Evolutionary conservation across 768 basidiomycete species (phyloP), one percentile per base, ranked within the genome.

Genomic region (Russula foetens): DNA sequence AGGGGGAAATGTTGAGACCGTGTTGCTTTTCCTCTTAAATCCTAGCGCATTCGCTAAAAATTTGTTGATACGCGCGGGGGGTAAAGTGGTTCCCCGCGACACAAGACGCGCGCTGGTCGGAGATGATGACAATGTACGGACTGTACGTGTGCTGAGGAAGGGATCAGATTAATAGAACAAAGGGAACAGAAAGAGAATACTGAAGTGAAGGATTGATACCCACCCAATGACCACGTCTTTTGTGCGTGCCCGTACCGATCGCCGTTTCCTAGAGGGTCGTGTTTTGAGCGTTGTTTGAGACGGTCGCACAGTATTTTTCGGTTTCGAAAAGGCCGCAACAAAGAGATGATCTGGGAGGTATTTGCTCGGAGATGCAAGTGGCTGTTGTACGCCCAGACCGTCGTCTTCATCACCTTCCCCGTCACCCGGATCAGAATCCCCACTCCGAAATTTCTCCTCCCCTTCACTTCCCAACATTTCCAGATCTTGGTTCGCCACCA

Each of bases 291-390:
- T 45, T 45, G 45, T n/a, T 43, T 15, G 52, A 31, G 56, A 44
- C 2, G 28, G 24, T 38, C 45, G 51, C 14, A 46, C 31, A n/a
- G 28, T n/a, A n/a, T 56, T 58, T 17, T 44, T 17, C 24, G 54
- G n/a, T 21, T 43, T 51, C 15, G 55, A 45, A 23, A 59, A 46
- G 17, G 59, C 65, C 15, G 59, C 52, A 33, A 47, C n/a, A 39
- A 66, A 66, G 29, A 66, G 12, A 49, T 66, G 56, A 45, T 64
- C 65, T 0, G 65, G 65, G 15, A 66, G 65, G 63, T 66, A 66
- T 55, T 53, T 66, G 53, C 50, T 23, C 12, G 53, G 3, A 6
- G 21, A 14, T 15, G 49, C 31, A 19, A 54, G 19, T n/a, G 56
- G 45, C 21, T 35, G 54, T 19, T n/a, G 39, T 14, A 45, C 11